Conservation (phyloP, 371 early-diverging fungal genomes). For the Racocetra persica region DNA sequence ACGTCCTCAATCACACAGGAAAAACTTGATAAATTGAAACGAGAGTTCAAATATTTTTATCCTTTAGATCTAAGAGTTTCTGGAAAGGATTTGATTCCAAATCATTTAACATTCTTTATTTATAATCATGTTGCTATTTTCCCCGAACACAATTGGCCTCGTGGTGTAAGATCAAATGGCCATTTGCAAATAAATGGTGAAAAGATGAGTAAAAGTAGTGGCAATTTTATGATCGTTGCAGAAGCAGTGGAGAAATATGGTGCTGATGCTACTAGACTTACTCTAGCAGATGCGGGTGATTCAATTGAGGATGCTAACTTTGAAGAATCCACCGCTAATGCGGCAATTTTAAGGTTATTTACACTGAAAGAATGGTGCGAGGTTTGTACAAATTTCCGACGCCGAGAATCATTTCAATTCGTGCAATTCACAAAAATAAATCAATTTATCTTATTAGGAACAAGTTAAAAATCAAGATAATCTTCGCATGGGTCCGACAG, state of each 20-base stretch:
- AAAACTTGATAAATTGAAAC: slow-evolving; percentile 75
- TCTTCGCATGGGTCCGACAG: slow-evolving; percentile 58
- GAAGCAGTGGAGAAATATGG: slow-evolving; percentile 93
- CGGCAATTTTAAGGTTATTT: slow-evolving; percentile 93
- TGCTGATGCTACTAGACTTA: slow-evolving; percentile 97
- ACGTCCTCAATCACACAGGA: slow-evolving; percentile 67
- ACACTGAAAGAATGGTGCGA: slow-evolving; percentile 93
- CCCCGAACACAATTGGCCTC: slow-evolving; percentile 95
- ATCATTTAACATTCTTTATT: slow-evolving; percentile 99
- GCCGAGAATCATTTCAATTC: not conserved
- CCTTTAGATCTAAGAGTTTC: slow-evolving; percentile 98
- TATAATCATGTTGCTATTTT: slow-evolving; percentile 99
- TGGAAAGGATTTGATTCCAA: slow-evolving; percentile 99
- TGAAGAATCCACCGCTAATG: slow-evolving; percentile 95
- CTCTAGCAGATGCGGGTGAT: slow-evolving; percentile 97
- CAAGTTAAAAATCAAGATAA: slow-evolving; percentile 51
- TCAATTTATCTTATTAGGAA: slow-evolving; percentile 42
- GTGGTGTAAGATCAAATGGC: slow-evolving; percentile 95
- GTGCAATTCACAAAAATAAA: not conserved
- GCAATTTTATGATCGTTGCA: slow-evolving; percentile 96
- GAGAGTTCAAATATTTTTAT: slow-evolving; percentile 97
- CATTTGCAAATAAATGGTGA: slow-evolving; percentile 97
- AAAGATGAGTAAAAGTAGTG: slow-evolving; percentile 99
- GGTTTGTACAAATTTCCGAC: slow-evolving; percentile 46
- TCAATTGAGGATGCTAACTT: slow-evolving; percentile 99